These are phyloP conservation scores for Ajuga reptans DNA, from an alignment of 305 asterid species.

Conservation along the genomic window DNA sequence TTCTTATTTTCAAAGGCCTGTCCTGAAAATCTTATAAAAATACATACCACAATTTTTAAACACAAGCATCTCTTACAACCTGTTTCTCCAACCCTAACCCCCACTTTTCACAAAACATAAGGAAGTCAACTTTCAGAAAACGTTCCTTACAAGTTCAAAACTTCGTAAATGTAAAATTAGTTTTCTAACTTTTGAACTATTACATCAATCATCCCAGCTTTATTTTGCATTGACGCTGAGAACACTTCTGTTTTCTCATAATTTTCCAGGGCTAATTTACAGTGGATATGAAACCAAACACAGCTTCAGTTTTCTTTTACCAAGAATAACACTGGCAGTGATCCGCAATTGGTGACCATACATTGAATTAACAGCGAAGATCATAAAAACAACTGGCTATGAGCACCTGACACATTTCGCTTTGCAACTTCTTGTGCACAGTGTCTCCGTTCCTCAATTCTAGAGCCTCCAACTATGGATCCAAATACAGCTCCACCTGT, in stretches of 20 bases:
- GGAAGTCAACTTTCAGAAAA: not conserved
- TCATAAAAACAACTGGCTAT: slow-evolving; percentile 1
- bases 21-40: not conserved
- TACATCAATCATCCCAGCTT: not conserved
- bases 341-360: not conserved
- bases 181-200: not conserved
- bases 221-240: not conserved
- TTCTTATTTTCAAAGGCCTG: not conserved
- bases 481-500: slow-evolving; percentile 76
- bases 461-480: slow-evolving; percentile 83
- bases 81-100: not conserved
- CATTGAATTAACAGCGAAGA: slow-evolving; percentile 5
- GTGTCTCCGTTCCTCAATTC: slow-evolving; percentile 47
- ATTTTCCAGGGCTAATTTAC: not conserved
- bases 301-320: slow-evolving; percentile 13
- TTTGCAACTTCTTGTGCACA: slow-evolving; percentile 75
- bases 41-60: not conserved
- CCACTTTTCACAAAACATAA: not conserved
- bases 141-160: not conserved
- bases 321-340: not conserved
- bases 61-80: not conserved
- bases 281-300: slow-evolving; percentile 1
- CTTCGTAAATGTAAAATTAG: not conserved
- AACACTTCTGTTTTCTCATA: not conserved
- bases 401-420: slow-evolving; percentile 75